Percentiles rank a stretch among this genome's conserved stretches.
Conservation (phyloP, 179 eudicot genomes). For the Vitellaria paradoxa region DNA sequence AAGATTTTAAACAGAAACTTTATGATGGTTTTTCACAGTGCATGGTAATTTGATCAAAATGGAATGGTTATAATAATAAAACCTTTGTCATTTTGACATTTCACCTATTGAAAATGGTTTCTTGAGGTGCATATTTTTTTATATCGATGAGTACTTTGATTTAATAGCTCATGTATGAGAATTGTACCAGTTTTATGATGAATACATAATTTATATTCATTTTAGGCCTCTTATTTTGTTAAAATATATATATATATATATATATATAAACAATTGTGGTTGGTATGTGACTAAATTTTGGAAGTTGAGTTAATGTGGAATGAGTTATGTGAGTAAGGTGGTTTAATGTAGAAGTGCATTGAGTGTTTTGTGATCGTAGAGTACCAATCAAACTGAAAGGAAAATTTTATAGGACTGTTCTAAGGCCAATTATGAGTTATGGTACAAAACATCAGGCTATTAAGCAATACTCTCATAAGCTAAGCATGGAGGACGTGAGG, state of each 20-base stretch:
- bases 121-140: not conserved
- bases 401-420: too few relatives aligned
- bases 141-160: not conserved
- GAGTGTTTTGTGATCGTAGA: too few relatives aligned
- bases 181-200: not conserved
- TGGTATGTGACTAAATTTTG: not conserved
- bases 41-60: not conserved
- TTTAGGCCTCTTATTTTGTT: not conserved
- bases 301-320: not conserved
- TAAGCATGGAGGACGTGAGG: too few relatives aligned
- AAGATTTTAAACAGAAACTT: too few relatives aligned
- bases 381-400: too few relatives aligned
- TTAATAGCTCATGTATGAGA: not conserved
- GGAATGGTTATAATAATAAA: not conserved
- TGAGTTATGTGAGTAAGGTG: too few relatives aligned
- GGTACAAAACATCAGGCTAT: too few relatives aligned
- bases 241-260: too few relatives aligned
- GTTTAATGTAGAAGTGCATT: too few relatives aligned
- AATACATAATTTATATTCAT: not conserved
- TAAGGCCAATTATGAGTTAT: too few relatives aligned
- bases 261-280: not conserved
- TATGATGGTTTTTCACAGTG: not conserved
- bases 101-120: not conserved
- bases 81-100: not conserved
- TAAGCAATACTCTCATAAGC: too few relatives aligned